These are phyloP conservation scores for Suhomyces bribrorum DNA, from an alignment of 1,139 yeast genomes.

Conservation along the genomic window DNA sequence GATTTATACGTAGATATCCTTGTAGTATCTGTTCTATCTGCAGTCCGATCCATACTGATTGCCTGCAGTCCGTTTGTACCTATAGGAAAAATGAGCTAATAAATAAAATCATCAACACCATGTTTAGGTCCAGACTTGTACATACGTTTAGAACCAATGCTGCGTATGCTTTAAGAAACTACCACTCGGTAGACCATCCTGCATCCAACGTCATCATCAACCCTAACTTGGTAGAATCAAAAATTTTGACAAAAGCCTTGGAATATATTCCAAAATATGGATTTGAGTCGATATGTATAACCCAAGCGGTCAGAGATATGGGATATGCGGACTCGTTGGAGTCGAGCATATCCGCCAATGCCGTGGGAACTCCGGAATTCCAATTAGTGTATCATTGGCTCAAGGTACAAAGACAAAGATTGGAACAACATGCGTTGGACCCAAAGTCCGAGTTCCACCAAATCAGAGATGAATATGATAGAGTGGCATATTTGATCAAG, in stretches of 20 bases:
- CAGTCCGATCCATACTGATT: too few species aligned
- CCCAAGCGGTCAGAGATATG: conserved; percentile 59
- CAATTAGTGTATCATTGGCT: conserved; percentile 52
- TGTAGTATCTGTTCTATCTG: too few species aligned
- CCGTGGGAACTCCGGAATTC: conserved; percentile 38
- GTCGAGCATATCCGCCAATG: conserved; percentile 48
- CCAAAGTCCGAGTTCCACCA: conserved; percentile 29
- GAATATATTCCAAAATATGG: conserved; percentile 68
- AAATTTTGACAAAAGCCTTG: conserved; percentile 38
- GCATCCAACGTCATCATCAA: conserved; percentile 35
- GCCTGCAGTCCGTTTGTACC: not conserved
- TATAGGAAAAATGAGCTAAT: conserved; percentile 2
- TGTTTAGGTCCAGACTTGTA: conserved; percentile 8
- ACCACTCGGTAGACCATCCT: conserved; percentile 43
- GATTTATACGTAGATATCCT: too few species aligned
- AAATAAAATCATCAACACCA: not conserved
- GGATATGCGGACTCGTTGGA: conserved; percentile 69
- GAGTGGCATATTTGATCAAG: conserved; percentile 55
- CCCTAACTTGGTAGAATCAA: conserved; percentile 32
- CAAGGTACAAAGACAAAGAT: conserved; percentile 35
- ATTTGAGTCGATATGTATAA: conserved; percentile 61
- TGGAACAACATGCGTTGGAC: conserved; percentile 33
- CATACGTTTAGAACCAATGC: conserved; percentile 2
- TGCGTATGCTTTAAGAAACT: conserved; percentile 12
- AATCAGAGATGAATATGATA: conserved; percentile 54